phyloP scores from a whole-genome alignment of 805 yeast genomes.

The Scheffersomyces coipomensis region DNA sequence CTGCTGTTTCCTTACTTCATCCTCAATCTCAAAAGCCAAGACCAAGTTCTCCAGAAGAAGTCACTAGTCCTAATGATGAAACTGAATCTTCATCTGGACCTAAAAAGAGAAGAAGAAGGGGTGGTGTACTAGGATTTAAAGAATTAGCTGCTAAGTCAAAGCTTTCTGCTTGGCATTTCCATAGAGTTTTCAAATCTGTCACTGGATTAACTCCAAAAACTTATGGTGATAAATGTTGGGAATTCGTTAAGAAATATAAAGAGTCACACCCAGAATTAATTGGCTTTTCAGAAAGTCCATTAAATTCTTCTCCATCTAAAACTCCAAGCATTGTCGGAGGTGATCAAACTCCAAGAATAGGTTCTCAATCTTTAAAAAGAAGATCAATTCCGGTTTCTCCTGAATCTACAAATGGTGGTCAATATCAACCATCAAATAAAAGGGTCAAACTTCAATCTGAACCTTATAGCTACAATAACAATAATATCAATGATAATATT shows the following conservation, averaged over 20 bases:
- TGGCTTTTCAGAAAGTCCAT: background rate
- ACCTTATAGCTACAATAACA: no score
- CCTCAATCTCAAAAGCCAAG: slow-evolving; percentile 18
- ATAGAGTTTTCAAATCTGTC: slow-evolving; percentile 81
- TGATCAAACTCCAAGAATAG: background rate
- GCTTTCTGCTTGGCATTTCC: slow-evolving; percentile 90
- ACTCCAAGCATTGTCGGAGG: background rate
- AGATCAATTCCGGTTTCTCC: background rate
- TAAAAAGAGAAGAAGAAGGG: slow-evolving; percentile 57
- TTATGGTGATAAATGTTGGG: slow-evolving; percentile 82
- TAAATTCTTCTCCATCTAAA: background rate
- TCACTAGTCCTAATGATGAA: slow-evolving; percentile 10
- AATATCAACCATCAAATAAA: background rate
- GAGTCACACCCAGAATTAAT: slow-evolving; percentile 8
- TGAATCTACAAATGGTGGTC: background rate
- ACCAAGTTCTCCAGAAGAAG: slow-evolving; percentile 16
- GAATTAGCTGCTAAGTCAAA: slow-evolving; percentile 84
- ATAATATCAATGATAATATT: no score
- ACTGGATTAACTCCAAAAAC: slow-evolving; percentile 87
- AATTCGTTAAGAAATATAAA: slow-evolving; percentile 42
- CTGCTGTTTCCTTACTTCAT: slow-evolving; percentile 46
- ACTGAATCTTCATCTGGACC: slow-evolving; percentile 8
- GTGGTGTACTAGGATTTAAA: slow-evolving; percentile 79
- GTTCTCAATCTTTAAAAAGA: background rate
- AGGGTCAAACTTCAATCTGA: background rate